Conservation (phyloP, 495 filamentous ascomycete species). For the Penicillium pulvis region DNA sequence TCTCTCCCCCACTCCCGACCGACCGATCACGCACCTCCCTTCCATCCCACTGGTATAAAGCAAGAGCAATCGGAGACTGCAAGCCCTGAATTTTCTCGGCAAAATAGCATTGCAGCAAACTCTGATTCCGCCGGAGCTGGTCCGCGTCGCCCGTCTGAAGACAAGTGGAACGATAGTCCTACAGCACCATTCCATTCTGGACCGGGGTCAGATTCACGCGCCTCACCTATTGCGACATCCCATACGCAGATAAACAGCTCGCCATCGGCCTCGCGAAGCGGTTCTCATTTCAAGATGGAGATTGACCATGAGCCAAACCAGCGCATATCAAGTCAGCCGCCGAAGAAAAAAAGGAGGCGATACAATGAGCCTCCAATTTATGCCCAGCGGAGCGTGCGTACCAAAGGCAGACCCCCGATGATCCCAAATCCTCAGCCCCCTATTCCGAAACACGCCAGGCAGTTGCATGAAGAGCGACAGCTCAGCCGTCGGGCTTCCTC, state of each 20-base stretch:
- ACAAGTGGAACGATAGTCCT: slow-evolving; percentile 31
- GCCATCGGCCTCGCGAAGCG: slow-evolving; percentile 21
- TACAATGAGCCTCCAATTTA: slow-evolving; percentile 51
- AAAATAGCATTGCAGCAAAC: slow-evolving; percentile 27
- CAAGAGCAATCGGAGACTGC: slow-evolving; percentile 44
- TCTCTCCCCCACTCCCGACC: slow-evolving; percentile 34
- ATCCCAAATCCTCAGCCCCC: slow-evolving; percentile 41
- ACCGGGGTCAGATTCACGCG: slow-evolving; percentile 18
- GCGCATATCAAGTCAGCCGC: slow-evolving; percentile 29
- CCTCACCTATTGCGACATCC: slow-evolving; percentile 21
- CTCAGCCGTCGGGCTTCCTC: slow-evolving; percentile 29
- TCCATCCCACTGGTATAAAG: slow-evolving; percentile 30
- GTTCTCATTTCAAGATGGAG: slow-evolving; percentile 29
- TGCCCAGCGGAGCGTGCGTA: slow-evolving; percentile 43
- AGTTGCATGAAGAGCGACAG: slow-evolving; percentile 29
- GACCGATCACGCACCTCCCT: slow-evolving; percentile 31
- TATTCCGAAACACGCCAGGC: slow-evolving; percentile 38
- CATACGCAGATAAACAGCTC: slow-evolving; percentile 37
- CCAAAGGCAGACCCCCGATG: slow-evolving; percentile 37
- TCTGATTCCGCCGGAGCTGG: slow-evolving; percentile 17
- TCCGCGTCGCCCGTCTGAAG: slow-evolving; percentile 26
- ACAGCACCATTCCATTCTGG: slow-evolving; percentile 16
- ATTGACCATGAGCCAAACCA: slow-evolving; percentile 22
- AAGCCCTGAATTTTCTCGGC: slow-evolving; percentile 47
- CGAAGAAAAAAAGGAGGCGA: slow-evolving; percentile 40